Conservation (phyloP, 2,329 filamentous ascomycete species). For the Tolypocladium sp. region DNA sequence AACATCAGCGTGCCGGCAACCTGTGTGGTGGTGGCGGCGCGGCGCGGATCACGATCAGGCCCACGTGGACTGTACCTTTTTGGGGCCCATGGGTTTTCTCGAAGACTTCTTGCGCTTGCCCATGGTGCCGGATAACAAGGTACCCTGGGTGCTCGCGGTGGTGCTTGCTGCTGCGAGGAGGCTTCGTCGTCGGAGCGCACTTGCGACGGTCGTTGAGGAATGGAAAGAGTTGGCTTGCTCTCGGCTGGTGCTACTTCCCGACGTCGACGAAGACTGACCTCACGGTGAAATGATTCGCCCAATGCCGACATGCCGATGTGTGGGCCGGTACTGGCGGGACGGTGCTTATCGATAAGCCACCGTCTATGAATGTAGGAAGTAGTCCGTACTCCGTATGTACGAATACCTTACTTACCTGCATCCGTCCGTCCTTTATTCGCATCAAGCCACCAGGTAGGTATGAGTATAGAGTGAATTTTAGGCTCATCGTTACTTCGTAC, state of each 20-base stretch:
- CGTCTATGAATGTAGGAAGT: no score
- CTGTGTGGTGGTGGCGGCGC: not conserved
- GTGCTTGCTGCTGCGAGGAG: not conserved
- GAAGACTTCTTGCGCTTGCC: conserved; percentile 94
- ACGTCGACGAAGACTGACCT: not conserved
- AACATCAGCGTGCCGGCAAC: not conserved
- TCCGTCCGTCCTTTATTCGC: no score
- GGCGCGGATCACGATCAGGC: not conserved
- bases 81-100: conserved; percentile 70
- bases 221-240: not conserved
- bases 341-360: not conserved
- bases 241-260: not conserved
- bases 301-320: not conserved
- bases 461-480: no score
- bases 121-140: conserved; percentile 33
- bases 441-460: no score
- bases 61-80: conserved; percentile 54
- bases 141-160: not conserved
- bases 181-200: not conserved
- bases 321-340: not conserved
- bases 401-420: no score
- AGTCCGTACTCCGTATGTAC: no score
- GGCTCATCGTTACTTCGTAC: no score
- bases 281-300: not conserved
- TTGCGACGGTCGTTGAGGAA: not conserved